phyloP scores from a whole-genome alignment of 1,284 basidiomycete species.

The Trichosporon sp. region DNA sequence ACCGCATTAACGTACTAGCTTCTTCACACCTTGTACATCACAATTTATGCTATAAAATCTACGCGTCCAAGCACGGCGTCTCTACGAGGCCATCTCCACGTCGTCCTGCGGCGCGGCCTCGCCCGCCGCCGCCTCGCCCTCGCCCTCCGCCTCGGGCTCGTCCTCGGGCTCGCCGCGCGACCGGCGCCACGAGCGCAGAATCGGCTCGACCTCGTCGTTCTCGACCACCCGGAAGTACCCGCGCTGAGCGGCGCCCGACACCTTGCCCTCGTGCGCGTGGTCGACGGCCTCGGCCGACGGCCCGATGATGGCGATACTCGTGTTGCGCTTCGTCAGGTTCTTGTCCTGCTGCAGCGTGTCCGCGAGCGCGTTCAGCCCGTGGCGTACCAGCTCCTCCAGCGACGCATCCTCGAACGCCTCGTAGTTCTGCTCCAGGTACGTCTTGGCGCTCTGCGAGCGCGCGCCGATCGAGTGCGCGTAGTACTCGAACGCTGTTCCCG shows the following conservation, averaged over 20 bases:
- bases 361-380: slow-evolving; percentile 85
- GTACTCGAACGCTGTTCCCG: slow-evolving; percentile 97
- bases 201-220: slow-evolving; percentile 61
- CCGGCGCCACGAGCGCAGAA: slow-evolving; percentile 57
- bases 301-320: slow-evolving; percentile 85
- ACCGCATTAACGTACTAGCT: slow-evolving; percentile 1
- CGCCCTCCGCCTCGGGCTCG: slow-evolving; percentile 17
- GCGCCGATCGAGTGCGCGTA: slow-evolving; percentile 98
- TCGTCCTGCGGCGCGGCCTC: background rate
- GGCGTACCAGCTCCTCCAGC: slow-evolving; percentile 61
- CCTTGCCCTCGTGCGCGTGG: slow-evolving; percentile 24
- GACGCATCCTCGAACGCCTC: slow-evolving; percentile 70
- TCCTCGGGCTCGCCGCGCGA: slow-evolving; percentile 47
- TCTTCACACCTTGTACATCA: slow-evolving; percentile 7
- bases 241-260: slow-evolving; percentile 36
- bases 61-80: background rate
- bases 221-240: slow-evolving; percentile 48
- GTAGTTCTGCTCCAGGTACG: slow-evolving; percentile 92
- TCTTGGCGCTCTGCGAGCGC: slow-evolving; percentile 95
- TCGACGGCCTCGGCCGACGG: slow-evolving; percentile 43
- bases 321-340: slow-evolving; percentile 84
- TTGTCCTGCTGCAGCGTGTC: slow-evolving; percentile 98
- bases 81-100: slow-evolving; percentile 8
- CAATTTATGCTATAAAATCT: slow-evolving; percentile 6
- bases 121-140: background rate